Evolutionary conservation across 257 asterid species (phyloP), one percentile per base, ranked within the genome.

Genomic region (Lithospermum erythrorhizon): DNA sequence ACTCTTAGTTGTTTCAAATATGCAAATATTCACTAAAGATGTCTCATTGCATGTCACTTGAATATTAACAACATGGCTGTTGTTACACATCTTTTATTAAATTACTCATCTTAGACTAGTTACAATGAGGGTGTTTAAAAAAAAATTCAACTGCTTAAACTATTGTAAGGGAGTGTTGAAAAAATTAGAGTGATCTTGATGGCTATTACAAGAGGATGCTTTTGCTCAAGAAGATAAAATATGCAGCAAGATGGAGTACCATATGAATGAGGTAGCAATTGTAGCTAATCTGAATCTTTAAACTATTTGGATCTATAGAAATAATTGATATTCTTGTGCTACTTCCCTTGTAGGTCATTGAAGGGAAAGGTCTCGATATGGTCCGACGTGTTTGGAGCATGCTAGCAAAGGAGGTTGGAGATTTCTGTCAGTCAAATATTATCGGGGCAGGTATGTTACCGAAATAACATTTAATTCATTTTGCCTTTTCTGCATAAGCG

Each of bases 361-460:
- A 93, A 74, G 73, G 86, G 72, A 93, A 93, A 80, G 98, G 98
- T 74, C 95, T 93, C 75, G 98, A 93, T 80, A 86, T 89, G 87
- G 98, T 93, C 68, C 85, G 98, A 35, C 94, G 98, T 79, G 98
- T 89, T 78, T 93, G 98, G 98, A 93, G 98, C 78, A 69, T 89
- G 81, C 68, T 93, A 65, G 81, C 98, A n/a, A 93, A 89, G 80
- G 98, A 93, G 69, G 32, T 84, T 68, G 97, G 98, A 69, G 94
- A 89, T 73, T 93, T 86, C 84, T 93, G 98, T 70, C 29, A 51
- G 84, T 73, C 97, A 86, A 73, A 86, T 93, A 75, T 79, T 93
- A 69, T 89, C 98, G 20, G n/a, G 95, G 96, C 76, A 89, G 95
- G 98, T 88, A 68, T 51, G 71, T 68, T 59, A 63, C 60, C 23